Base-by-base conservation (phyloP, 306 rosid genomes). In the Cicer cuneatum region DNA sequence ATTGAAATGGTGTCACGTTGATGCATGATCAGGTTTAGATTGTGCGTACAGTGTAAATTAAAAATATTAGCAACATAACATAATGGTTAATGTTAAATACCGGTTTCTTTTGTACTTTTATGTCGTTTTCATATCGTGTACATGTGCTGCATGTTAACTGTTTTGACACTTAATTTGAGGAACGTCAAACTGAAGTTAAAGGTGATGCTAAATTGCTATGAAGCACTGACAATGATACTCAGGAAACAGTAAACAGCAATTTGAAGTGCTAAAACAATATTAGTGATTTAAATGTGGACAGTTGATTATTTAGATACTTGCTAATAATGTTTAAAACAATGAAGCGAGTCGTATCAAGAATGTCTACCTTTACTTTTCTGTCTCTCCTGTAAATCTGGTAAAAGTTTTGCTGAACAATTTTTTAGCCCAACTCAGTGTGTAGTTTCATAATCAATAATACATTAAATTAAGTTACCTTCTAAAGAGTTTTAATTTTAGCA, bases 361-460 rank as follows among this genome's bases (percentile, higher is more conserved):
- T 56, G 62, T 56, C 35, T 71, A 12, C 21, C 71, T 71, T 71
- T 83, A 38, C 67, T 74, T 78, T 46, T 39, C 35, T 18, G 43
- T 48, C 62, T 49, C 61, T 12, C 69, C 40, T 48, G 3, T 67
- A 73, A 40, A 24, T 39, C 40, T 7, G 65, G 57, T 37, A 45
- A 18, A 41, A 49, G 48, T 61, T 68, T 72, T 40, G 11, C 73
- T 72, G 51, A 33, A 61, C 39, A 10, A 18, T 0, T 33, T 54
- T 82, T 78, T 79, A 82, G 80, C 70, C 67, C 45, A 82, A 66
- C 73, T 57, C 67, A 29, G 46, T 51, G 29, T 66, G 15, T n/a
- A 43, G 19, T n/a, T 5, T n/a, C 54, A 48, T 48, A 48, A 48
- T n/a, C 14, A n/a, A 13, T 14, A 48, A 46, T 46, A 46, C 7